These are phyloP conservation scores for Alternaria arbusti DNA, from an alignment of 2,329 filamentous ascomycete genomes.

Conservation along the genomic window DNA sequence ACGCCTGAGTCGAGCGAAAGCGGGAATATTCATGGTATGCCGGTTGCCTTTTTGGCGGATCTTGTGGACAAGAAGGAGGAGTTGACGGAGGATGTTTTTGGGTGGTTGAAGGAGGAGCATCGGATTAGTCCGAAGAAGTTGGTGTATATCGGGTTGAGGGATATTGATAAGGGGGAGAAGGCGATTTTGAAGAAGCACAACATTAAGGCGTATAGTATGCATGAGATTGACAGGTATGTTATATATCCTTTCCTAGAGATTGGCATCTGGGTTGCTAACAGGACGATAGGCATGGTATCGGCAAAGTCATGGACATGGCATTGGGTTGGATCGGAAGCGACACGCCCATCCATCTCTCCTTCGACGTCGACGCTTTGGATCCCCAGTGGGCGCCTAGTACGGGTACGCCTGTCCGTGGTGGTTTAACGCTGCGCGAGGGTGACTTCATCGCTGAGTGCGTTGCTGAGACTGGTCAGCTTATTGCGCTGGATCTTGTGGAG, in stretches of 20 bases:
- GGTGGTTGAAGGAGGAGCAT: slow-evolving; percentile 82
- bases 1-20: slow-evolving; percentile 87
- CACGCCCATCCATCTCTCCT: slow-evolving; percentile 95
- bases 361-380: slow-evolving; percentile 95
- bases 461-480: slow-evolving; percentile 61
- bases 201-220: slow-evolving; percentile 98
- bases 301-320: slow-evolving; percentile 97
- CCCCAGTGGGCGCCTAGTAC: slow-evolving; percentile 96
- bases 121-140: slow-evolving; percentile 78
- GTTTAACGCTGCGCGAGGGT: slow-evolving; percentile 90
- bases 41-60: slow-evolving; percentile 87
- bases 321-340: slow-evolving; percentile 92
- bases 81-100: slow-evolving; percentile 74
- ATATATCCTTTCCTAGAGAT: no score
- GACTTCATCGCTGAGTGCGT: slow-evolving; percentile 89
- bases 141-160: slow-evolving; percentile 94
- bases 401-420: slow-evolving; percentile 91
- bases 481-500: slow-evolving; percentile 65
- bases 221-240: slow-evolving; percentile 88
- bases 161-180: slow-evolving; percentile 95
- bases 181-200: slow-evolving; percentile 83
- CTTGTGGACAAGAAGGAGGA: slow-evolving; percentile 81
- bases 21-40: slow-evolving; percentile 98
- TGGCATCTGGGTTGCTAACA: background rate
- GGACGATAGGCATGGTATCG: slow-evolving; percentile 78